Evolutionary conservation across 139 green algal species (phyloP).

Genomic region (Picochlorum sp.): DNA sequence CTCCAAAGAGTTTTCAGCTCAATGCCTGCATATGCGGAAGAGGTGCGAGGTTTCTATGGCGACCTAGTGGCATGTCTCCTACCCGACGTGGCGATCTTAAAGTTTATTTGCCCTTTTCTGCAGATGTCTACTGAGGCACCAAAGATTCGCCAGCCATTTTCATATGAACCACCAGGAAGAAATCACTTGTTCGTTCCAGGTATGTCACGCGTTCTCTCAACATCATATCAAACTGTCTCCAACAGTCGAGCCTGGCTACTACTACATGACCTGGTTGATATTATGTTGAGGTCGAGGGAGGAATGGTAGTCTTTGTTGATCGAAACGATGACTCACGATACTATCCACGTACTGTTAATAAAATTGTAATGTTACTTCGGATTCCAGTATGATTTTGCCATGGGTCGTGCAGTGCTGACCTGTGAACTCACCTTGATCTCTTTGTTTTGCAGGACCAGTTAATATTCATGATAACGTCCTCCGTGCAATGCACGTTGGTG

Average conservation of each 20-base stretch:
- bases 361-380: not conserved
- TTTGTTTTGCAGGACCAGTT: constrained; percentile 59
- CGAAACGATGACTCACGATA: not conserved
- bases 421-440: not conserved
- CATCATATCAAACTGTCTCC: not conserved
- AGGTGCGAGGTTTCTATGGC: no score
- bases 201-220: constrained; percentile 22
- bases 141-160: constrained; percentile 33
- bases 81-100: no score
- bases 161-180: constrained; percentile 57
- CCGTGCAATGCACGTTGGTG: constrained; percentile 75
- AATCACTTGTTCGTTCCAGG: constrained; percentile 93
- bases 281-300: no score
- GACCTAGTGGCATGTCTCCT: no score
- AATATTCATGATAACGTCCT: constrained; percentile 91
- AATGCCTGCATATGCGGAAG: constrained; percentile 5
- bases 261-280: no score
- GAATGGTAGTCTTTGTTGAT: not conserved
- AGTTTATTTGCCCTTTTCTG: no score
- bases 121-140: not conserved
- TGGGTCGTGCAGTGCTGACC: not conserved
- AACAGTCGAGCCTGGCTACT: not conserved
- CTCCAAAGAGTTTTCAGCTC: constrained; percentile 2
- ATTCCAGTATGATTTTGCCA: no score
- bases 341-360: not conserved